phyloP scores from a whole-genome alignment of 2,329 filamentous ascomycete genomes.

The Sarocladiaceae sp. region DNA sequence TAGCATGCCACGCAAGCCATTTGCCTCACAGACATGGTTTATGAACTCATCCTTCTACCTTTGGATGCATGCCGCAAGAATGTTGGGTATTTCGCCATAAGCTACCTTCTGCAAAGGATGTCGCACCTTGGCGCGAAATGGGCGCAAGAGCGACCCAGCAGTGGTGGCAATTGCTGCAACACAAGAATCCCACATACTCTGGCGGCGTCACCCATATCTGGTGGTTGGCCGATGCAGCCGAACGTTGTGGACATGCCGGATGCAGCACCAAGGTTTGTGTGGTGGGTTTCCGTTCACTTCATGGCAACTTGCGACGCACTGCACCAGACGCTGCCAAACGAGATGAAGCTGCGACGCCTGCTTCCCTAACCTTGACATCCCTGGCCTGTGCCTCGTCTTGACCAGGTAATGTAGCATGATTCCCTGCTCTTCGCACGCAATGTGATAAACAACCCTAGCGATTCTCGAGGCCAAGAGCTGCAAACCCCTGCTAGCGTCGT shows the following conservation, averaged over 20 bases:
- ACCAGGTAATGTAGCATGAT: not conserved
- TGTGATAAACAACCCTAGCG: not conserved
- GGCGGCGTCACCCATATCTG: slow-evolving; percentile 7
- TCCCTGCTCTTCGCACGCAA: not conserved
- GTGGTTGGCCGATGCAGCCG: slow-evolving; percentile 4
- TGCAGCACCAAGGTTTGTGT: slow-evolving; percentile 7
- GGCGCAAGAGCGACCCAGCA: slow-evolving; percentile 1
- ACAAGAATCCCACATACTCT: not conserved
- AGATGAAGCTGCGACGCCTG: too few species aligned
- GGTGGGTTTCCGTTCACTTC: too few species aligned
- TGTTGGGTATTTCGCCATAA: slow-evolving; percentile 8
- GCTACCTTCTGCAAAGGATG: slow-evolving; percentile 2
- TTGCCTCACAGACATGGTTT: too few species aligned
- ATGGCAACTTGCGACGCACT: too few species aligned
- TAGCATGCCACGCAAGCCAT: too few species aligned
- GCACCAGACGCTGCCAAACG: too few species aligned
- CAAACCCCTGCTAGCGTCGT: slow-evolving; percentile 6
- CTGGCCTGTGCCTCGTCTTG: too few species aligned
- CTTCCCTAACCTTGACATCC: too few species aligned
- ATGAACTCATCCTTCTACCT: not conserved
- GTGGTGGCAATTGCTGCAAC: slow-evolving; percentile 5
- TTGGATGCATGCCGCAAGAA: not conserved
- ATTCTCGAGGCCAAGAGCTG: not conserved
- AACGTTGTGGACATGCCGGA: slow-evolving; percentile 1
- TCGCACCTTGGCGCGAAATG: not conserved